Percentiles rank a stretch among this genome's conserved stretches.
Conservation (phyloP, 2,329 filamentous ascomycete species). For the Botryotinia globosa region DNA sequence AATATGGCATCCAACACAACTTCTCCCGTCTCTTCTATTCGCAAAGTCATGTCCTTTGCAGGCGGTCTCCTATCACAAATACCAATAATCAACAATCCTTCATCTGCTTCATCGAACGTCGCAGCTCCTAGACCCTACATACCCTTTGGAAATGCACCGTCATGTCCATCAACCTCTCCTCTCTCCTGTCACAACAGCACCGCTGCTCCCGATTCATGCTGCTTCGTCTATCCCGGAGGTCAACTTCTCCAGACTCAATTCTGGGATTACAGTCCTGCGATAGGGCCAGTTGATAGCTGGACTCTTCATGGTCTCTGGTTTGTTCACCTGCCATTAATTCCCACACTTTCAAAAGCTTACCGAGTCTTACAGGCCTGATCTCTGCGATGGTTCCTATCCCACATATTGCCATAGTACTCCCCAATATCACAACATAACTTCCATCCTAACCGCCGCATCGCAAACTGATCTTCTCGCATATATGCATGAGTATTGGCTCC, state of each 20-base stretch:
- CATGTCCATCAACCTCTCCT: constrained; percentile 33
- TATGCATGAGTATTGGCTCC: constrained; percentile 64
- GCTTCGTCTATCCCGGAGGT: constrained; percentile 71
- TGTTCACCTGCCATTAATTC: constrained; percentile 5
- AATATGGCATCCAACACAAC: constrained; percentile 16
- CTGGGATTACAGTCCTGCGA: constrained; percentile 67
- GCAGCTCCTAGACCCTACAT: not conserved
- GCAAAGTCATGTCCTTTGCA: constrained; percentile 31
- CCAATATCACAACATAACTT: constrained; percentile 62
- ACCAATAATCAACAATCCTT: constrained; percentile 24
- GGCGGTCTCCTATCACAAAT: constrained; percentile 31
- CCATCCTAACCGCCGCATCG: constrained; percentile 56
- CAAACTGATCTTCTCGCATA: constrained; percentile 57
- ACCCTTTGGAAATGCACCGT: constrained; percentile 29
- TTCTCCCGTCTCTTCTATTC: constrained; percentile 27
- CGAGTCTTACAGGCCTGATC: constrained; percentile 47
- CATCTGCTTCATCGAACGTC: constrained; percentile 3
- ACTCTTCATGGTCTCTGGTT: constrained; percentile 67
- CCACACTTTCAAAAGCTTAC: constrained; percentile 39
- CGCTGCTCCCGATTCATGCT: constrained; percentile 63
- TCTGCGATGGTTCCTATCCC: constrained; percentile 69
- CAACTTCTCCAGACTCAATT: constrained; percentile 74
- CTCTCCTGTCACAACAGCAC: constrained; percentile 65
- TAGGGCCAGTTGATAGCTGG: constrained; percentile 66
- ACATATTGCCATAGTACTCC: constrained; percentile 61